Base-by-base conservation (phyloP, 208 protist genomes). In the Crithidia expoeki region DNA sequence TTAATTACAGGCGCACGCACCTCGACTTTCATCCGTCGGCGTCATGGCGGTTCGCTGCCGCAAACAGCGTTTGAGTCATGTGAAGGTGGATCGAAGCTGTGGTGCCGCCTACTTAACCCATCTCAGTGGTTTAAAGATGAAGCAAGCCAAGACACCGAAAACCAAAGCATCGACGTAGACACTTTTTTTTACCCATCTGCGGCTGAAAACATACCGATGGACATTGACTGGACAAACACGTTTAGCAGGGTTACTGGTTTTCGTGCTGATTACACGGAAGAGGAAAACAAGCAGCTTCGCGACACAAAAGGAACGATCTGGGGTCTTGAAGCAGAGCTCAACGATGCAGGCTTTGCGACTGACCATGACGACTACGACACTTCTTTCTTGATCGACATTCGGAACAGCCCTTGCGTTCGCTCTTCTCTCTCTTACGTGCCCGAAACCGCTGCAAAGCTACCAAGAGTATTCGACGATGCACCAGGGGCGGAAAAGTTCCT, bases 1-100 rank as follows among this genome's bases (percentile, higher is more conserved):
- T 73, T 80, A 46, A 82, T 88, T 25, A 85, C 79, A 11, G 79
- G 72, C 40, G 76, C 71, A 12, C 68, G 79, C 14, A 80, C 68
- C 16, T 72, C 56, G 0, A 85, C 73, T 4, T 74, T 76, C 42
- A 1, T 38, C 12, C 52, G 23, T 25, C 79, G 79, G 0, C 68
- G 75, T 17, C 30, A 62, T 10, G 67, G 72, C 36, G 72, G 72
- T 12, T 47, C 64, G 27, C 52, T 83, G 38, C 72, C 73, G 12
- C 46, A 74, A 11, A 59, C 47, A 0, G 40, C 47, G 1, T 85
- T 72, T 49, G 79, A 78, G 28, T 52, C 60, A 2, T 81, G 63
- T 49, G 76, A 80, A 46, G 66, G 73, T 25, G 79, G 83, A 16
- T 71, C 79, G 4, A 76, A 80, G 60, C 38, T 85, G 2, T 78